Evolutionary conservation across 768 basidiomycete species (phyloP).

Genomic region (Mycena latifolia): DNA sequence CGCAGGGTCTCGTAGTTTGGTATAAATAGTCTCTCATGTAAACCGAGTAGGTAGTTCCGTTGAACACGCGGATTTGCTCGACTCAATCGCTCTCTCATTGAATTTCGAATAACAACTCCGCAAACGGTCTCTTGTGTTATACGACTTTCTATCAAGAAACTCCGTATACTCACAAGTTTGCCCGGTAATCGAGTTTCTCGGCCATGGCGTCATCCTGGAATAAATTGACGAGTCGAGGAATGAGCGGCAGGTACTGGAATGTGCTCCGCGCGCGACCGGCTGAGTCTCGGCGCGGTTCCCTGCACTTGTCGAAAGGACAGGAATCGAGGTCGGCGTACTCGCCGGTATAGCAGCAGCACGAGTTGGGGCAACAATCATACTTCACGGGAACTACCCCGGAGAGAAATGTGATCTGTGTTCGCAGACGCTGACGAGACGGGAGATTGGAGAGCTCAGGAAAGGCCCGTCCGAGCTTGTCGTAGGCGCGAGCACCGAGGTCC

Average conservation of each 20-base stretch:
- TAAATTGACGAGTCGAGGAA: conserved; percentile 43
- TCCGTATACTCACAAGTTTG: no score
- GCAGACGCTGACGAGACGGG: neutral
- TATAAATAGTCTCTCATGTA: no score
- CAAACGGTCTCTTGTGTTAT: no score
- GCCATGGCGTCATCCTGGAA: conserved; percentile 35
- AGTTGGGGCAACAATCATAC: conserved; percentile 3
- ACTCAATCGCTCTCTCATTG: no score
- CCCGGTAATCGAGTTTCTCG: conserved; percentile 38
- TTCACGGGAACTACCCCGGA: neutral
- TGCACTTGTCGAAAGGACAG: conserved; percentile 9
- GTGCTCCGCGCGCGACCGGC: conserved; percentile 9
- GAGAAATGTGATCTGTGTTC: conserved; percentile 2
- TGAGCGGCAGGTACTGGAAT: conserved; percentile 41
- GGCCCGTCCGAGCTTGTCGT: neutral
- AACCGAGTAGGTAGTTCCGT: no score
- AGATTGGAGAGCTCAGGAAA: conserved; percentile 4
- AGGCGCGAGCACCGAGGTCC: conserved; percentile 3
- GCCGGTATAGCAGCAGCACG: conserved; percentile 10
- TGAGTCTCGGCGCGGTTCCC: neutral
- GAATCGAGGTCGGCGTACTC: neutral
- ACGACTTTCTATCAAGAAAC: no score
- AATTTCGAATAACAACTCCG: no score
- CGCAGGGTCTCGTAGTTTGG: no score
- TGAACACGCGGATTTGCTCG: no score